Evolutionary conservation across 129 eudicot genomes (phyloP).

Genomic region (Flaveria robusta): DNA sequence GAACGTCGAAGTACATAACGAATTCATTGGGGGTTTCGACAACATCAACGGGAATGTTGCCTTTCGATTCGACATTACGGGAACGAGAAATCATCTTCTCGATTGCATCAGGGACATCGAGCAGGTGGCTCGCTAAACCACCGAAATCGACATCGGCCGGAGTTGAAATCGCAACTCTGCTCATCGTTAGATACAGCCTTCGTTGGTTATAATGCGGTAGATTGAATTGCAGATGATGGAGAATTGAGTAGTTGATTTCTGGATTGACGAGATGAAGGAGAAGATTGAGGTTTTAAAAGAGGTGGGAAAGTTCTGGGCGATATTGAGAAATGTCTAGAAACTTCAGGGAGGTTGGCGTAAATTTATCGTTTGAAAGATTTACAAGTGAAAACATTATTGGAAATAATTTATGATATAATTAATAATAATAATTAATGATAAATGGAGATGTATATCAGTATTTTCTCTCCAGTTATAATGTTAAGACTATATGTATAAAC

Average conservation of each 20-base stretch:
- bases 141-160: conserved; percentile 27
- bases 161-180: conserved; percentile 39
- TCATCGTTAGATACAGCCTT: conserved; percentile 18
- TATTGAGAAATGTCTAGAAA: conserved; percentile 44
- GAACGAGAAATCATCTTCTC: conserved; percentile 25
- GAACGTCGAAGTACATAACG: conserved; percentile 63
- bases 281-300: conserved; percentile 9
- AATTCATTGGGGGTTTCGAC: conserved; percentile 56
- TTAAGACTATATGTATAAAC: too few species aligned
- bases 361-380: not conserved
- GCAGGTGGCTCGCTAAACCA: conserved; percentile 40
- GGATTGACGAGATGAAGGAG: not conserved
- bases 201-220: too few species aligned
- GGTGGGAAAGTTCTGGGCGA: conserved; percentile 37
- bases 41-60: conserved; percentile 51
- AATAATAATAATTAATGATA: too few species aligned
- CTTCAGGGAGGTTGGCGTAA: not conserved
- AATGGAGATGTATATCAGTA: too few species aligned
- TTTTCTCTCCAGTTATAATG: too few species aligned
- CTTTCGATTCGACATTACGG: conserved; percentile 19
- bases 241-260: not conserved
- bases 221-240: not conserved
- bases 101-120: conserved; percentile 45
- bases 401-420: too few species aligned
- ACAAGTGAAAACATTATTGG: too few species aligned